Evolutionary conservation across 495 filamentous ascomycete species (phyloP).

Genomic region (Hypoxylon fuscum): DNA sequence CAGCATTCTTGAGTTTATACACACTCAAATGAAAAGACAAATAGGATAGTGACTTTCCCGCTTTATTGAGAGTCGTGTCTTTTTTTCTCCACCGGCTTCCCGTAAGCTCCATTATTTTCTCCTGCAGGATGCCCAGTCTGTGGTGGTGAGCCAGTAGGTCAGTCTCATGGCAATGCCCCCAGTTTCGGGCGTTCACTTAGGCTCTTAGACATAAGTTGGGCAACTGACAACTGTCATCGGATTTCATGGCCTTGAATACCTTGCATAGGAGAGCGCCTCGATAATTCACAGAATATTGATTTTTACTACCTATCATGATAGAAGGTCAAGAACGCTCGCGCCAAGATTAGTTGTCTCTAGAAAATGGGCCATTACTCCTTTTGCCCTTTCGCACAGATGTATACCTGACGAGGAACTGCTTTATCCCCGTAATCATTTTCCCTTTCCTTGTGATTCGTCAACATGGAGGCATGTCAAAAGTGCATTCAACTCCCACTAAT

Average conservation of each 20-base stretch:
- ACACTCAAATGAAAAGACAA: background rate
- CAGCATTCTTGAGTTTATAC: constrained; percentile 4
- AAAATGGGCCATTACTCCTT: constrained; percentile 27
- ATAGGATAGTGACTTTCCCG: background rate
- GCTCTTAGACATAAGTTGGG: background rate
- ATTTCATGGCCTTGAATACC: background rate
- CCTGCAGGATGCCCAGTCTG: constrained; percentile 21
- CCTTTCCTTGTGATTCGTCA: constrained; percentile 17
- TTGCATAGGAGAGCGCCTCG: background rate
- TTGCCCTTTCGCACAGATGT: constrained; percentile 17
- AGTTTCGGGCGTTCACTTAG: constrained; percentile 25
- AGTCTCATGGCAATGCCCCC: background rate
- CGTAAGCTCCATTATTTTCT: constrained; percentile 18
- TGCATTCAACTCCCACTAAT: too few relatives aligned
- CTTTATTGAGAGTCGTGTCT: constrained; percentile 11
- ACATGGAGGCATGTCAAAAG: constrained; percentile 4
- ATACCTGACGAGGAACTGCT: constrained; percentile 15
- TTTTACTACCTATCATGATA: constrained; percentile 21
- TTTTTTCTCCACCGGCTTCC: constrained; percentile 3
- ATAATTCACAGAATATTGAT: constrained; percentile 11
- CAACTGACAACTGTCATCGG: constrained; percentile 24
- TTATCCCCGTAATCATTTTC: constrained; percentile 12
- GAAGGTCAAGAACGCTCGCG: constrained; percentile 14
- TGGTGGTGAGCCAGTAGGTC: background rate
- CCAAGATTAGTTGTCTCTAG: constrained; percentile 3